Percentiles rank a stretch among this genome's conserved stretches.
phyloP scores from a whole-genome alignment of 495 filamentous ascomycete genomes.

The Umbilicaria muhlenbergii region DNA sequence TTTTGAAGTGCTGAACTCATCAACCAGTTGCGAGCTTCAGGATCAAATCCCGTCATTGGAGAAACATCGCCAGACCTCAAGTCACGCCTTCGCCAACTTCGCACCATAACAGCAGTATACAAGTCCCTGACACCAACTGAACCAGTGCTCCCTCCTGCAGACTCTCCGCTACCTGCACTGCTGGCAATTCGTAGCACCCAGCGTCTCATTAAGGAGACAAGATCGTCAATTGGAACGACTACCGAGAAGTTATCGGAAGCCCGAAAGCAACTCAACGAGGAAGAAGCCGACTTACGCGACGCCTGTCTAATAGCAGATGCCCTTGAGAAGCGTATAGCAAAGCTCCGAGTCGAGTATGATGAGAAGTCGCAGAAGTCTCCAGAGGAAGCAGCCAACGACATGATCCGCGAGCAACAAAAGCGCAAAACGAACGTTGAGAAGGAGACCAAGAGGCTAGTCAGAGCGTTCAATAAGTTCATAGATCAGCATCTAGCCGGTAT shows the following conservation, averaged over 20 bases:
- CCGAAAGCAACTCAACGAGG: constrained; percentile 37
- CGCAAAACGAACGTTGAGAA: constrained; percentile 38
- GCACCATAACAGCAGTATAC: constrained; percentile 46
- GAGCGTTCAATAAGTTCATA: constrained; percentile 55
- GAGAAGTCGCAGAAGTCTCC: constrained; percentile 40
- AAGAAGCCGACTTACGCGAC: constrained; percentile 47
- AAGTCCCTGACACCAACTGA: constrained; percentile 40
- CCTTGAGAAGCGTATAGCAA: constrained; percentile 43
- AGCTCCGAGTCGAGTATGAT: constrained; percentile 32
- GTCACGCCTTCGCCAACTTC: constrained; percentile 35
- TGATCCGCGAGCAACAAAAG: constrained; percentile 38
- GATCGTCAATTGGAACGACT: constrained; percentile 38
- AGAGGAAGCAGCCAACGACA: constrained; percentile 42
- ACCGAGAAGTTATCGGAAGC: constrained; percentile 34
- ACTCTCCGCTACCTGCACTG: constrained; percentile 54
- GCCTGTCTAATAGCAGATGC: constrained; percentile 31
- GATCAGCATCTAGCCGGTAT: constrained; percentile 56
- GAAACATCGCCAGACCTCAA: constrained; percentile 24
- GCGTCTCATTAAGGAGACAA: constrained; percentile 46
- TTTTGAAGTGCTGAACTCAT: neutral
- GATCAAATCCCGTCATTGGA: constrained; percentile 14
- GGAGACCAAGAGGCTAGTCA: constrained; percentile 39
- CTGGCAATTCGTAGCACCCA: constrained; percentile 51
- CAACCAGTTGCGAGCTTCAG: constrained; percentile 27
- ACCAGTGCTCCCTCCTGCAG: constrained; percentile 45